phyloP scores from a whole-genome alignment of 2,329 filamentous ascomycete genomes.

The Verticillium tricorpus region DNA sequence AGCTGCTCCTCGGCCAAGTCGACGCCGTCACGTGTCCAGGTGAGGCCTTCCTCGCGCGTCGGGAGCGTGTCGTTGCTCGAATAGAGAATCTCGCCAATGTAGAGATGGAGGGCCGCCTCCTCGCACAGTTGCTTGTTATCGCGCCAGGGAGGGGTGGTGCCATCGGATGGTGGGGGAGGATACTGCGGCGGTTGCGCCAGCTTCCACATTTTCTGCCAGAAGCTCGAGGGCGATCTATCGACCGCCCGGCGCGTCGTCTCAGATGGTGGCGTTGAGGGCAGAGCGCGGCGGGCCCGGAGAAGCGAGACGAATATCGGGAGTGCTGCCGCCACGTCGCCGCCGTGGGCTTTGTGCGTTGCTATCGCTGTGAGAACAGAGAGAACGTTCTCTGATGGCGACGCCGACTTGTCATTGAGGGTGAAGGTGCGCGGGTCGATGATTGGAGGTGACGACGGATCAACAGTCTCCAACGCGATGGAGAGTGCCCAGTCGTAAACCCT shows the following conservation, averaged over 20 bases:
- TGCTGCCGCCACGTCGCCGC: slow-evolving; percentile 61
- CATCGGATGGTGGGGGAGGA: slow-evolving; percentile 66
- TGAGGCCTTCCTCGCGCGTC: slow-evolving; percentile 64
- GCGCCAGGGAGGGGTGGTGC: slow-evolving; percentile 62
- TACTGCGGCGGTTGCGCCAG: slow-evolving; percentile 52
- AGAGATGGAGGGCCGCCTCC: slow-evolving; percentile 80
- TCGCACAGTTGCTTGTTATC: slow-evolving; percentile 67
- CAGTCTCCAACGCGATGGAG: slow-evolving; percentile 62
- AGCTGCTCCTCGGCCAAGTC: slow-evolving; percentile 70
- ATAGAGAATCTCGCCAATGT: slow-evolving; percentile 92
- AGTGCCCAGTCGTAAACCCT: slow-evolving; percentile 74
- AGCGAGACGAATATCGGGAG: slow-evolving; percentile 83
- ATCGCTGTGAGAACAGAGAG: slow-evolving; percentile 71
- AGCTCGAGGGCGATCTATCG: neutral
- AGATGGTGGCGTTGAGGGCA: slow-evolving; percentile 30
- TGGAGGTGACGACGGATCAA: slow-evolving; percentile 31
- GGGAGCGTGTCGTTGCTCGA: slow-evolving; percentile 48
- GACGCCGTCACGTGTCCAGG: slow-evolving; percentile 87
- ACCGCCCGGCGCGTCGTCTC: neutral
- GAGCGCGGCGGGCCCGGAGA: slow-evolving; percentile 70
- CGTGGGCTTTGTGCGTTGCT: slow-evolving; percentile 71
- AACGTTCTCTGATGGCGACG: slow-evolving; percentile 65
- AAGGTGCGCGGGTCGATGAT: slow-evolving; percentile 58
- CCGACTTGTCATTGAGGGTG: slow-evolving; percentile 56
- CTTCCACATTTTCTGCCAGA: slow-evolving; percentile 12